Base-by-base conservation (phyloP, 139 green algal species). In the Tetraselmis chui region DNA sequence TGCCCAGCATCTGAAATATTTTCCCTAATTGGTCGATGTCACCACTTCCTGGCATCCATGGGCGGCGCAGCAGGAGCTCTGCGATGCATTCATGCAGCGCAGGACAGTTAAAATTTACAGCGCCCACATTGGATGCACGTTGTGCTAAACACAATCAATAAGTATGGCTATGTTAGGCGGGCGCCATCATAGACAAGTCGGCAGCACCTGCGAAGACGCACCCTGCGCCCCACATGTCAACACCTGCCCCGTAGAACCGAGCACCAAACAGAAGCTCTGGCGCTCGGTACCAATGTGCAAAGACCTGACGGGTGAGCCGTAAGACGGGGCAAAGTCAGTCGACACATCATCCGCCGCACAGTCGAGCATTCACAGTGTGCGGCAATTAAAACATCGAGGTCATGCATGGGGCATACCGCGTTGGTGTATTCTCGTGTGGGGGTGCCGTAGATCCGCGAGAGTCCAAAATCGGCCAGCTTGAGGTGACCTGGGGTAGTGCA, bases 381-480 rank as follows among this genome's bases (percentile, higher is more conserved):
- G n/a, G n/a, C n/a, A n/a, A n/a, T n/a, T n/a, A n/a, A n/a, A n/a
- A n/a, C n/a, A n/a, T n/a, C n/a, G n/a, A n/a, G n/a, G n/a, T n/a
- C n/a, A n/a, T n/a, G n/a, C n/a, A n/a, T n/a, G n/a, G n/a, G n/a
- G n/a, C n/a, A n/a, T 23, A 89, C 91, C 89, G 93, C 88, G 81
- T 91, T 87, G 5, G 94, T 98, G 84, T 92, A 94, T 23, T 84
- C 80, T 27, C 88, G 79, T 29, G 94, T 88, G 30, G 93, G 92
- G 45, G 85, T 91, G 79, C 90, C 90, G 81, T 92, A 94, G 2
- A 93, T 84, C 0, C 94, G 87, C 0, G 93, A 89, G 29, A 98
- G 88, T 0, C 95, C 95, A 90, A 98, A 98, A 84, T 98, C 95
- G 2, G 88, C 92, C 27, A 98, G 88, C 86, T 97, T 97, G 11